Evolutionary conservation across 768 basidiomycete species (phyloP).

Genomic region (Clitopilus passeckerianus): DNA sequence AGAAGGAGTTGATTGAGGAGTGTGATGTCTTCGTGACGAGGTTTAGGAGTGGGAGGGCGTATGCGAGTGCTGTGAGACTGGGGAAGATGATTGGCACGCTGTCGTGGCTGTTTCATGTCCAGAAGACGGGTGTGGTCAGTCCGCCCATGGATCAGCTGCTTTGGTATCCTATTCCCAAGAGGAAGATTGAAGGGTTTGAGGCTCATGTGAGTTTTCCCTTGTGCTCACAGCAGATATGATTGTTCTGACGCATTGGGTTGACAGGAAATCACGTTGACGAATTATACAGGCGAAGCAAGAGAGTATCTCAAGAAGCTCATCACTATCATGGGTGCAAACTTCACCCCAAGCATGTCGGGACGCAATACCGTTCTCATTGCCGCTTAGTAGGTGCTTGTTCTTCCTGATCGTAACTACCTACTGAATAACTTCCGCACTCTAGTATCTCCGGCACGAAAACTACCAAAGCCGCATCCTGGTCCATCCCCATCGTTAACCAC

Average conservation of each 20-base stretch:
- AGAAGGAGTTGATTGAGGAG: slow-evolving; percentile 35
- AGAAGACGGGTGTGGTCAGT: slow-evolving; percentile 54
- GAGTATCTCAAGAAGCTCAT: slow-evolving; percentile 89
- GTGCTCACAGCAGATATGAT: not conserved
- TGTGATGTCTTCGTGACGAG: slow-evolving; percentile 76
- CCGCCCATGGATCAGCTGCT: slow-evolving; percentile 71
- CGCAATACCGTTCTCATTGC: slow-evolving; percentile 80
- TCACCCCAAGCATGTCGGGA: slow-evolving; percentile 78
- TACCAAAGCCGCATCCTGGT: slow-evolving; percentile 71
- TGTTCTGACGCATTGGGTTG: slow-evolving; percentile 1
- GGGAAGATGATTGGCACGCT: slow-evolving; percentile 71
- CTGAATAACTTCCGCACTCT: not conserved
- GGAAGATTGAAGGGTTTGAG: slow-evolving; percentile 52
- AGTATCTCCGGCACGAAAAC: slow-evolving; percentile 57
- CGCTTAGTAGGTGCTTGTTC: slow-evolving; percentile 56
- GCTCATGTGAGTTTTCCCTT: slow-evolving; percentile 44
- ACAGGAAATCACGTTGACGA: slow-evolving; percentile 82
- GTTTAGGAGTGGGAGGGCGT: slow-evolving; percentile 64
- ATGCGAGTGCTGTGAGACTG: slow-evolving; percentile 62
- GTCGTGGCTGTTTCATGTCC: slow-evolving; percentile 79
- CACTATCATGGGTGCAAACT: slow-evolving; percentile 66
- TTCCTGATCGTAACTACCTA: not conserved
- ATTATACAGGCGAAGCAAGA: slow-evolving; percentile 81
- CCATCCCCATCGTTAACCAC: slow-evolving; percentile 85
- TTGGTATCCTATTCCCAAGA: slow-evolving; percentile 77